A percentile compares a stretch with the other conserved stretches of the same genome.
Conservation (phyloP, 805 yeast species). For the Metahyphopichia silvanorum region DNA sequence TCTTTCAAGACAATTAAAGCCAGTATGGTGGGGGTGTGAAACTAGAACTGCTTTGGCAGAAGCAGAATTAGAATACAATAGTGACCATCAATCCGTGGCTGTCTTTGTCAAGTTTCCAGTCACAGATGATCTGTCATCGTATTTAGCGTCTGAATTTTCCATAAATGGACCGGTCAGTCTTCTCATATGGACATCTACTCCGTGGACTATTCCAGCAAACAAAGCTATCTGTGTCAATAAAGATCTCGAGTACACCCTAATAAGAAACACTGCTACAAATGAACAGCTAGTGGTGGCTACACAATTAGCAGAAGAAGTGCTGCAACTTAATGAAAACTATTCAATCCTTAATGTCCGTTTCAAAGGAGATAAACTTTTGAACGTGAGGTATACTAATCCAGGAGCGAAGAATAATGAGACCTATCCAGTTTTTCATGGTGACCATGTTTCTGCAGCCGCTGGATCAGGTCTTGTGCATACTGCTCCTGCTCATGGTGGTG, state of each 20-base stretch:
- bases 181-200: conserved; percentile 95
- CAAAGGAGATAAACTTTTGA: conserved; percentile 22
- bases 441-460: conserved; percentile 72
- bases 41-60: conserved; percentile 94
- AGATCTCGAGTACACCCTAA: conserved; percentile 53
- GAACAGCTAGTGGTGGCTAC: conserved; percentile 58
- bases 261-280: conserved; percentile 19
- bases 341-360: conserved; percentile 5
- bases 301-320: conserved; percentile 41
- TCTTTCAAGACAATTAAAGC: conserved; percentile 82
- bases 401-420: conserved; percentile 29
- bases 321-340: conserved; percentile 22
- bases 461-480: conserved; percentile 97
- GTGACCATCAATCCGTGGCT: conserved; percentile 64
- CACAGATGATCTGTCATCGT: conserved; percentile 1
- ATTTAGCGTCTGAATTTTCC: not conserved
- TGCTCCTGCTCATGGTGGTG: conserved; percentile 98
- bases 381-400: conserved; percentile 54
- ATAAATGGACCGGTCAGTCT: conserved; percentile 10
- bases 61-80: conserved; percentile 88
- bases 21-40: conserved; percentile 97
- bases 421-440: conserved; percentile 71
- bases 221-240: conserved; percentile 74
- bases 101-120: conserved; percentile 65
- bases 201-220: conserved; percentile 94